phyloP scores from a whole-genome alignment of 768 basidiomycete species.

The Boletellus sp. region DNA sequence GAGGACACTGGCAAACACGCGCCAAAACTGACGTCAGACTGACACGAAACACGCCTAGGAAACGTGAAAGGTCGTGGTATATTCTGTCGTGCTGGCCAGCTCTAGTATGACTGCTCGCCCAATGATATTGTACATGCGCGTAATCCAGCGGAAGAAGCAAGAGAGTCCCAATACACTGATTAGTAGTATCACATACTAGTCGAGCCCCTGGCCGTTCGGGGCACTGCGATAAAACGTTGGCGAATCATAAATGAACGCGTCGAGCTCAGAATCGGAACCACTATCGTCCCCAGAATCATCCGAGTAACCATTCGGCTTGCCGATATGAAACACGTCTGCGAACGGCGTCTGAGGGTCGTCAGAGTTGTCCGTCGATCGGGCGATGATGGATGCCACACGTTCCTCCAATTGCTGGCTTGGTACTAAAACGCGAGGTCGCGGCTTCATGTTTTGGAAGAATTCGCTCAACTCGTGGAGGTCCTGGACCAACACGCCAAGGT shows the following conservation, averaged over 20 bases:
- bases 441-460: slow-evolving; percentile 57
- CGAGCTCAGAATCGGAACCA: slow-evolving; percentile 35
- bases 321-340: slow-evolving; percentile 69
- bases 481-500: slow-evolving; percentile 74
- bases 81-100: no score
- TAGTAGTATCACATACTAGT: no score
- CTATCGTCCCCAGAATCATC: slow-evolving; percentile 49
- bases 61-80: slow-evolving; percentile 2
- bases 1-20: background rate
- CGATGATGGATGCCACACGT: slow-evolving; percentile 76
- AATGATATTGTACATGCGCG: background rate
- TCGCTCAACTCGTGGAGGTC: slow-evolving; percentile 73
- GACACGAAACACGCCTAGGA: slow-evolving; percentile 4
- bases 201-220: slow-evolving; percentile 38
- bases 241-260: slow-evolving; percentile 64
- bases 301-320: slow-evolving; percentile 31
- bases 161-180: background rate
- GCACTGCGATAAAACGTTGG: slow-evolving; percentile 42
- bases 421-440: slow-evolving; percentile 33
- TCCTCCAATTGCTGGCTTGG: slow-evolving; percentile 68
- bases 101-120: background rate
- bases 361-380: slow-evolving; percentile 61
- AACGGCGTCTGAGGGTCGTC: slow-evolving; percentile 76
- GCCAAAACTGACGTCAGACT: slow-evolving; percentile 19
- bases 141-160: slow-evolving; percentile 1